Conservation (phyloP, 257 asterid genomes). For the Ajuga chamaepitys region DNA sequence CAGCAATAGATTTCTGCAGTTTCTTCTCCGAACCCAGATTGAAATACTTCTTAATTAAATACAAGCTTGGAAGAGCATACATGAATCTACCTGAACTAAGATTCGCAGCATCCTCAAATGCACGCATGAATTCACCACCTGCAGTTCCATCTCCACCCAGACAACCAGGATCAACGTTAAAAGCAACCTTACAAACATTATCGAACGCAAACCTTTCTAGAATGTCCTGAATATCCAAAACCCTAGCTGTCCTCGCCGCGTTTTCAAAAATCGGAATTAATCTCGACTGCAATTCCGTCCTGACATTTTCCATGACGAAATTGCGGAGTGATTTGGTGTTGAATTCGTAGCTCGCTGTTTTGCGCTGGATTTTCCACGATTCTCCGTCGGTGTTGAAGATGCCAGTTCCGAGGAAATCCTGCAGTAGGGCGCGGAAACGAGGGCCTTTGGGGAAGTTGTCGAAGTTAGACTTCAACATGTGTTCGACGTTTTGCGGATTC, state of each 20-base stretch:
- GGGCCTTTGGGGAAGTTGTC: constrained; percentile 76
- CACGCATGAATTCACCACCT: constrained; percentile 63
- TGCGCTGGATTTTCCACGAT: constrained; percentile 64
- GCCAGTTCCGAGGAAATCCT: constrained; percentile 72
- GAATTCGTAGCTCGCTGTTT: constrained; percentile 85
- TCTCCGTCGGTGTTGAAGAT: constrained; percentile 75
- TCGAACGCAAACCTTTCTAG: constrained; percentile 84
- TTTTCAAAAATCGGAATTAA: constrained; percentile 44
- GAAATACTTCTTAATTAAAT: constrained; percentile 38
- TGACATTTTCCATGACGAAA: constrained; percentile 59
- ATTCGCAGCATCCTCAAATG: constrained; percentile 73
- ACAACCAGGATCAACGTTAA: constrained; percentile 72
- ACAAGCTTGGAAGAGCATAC: constrained; percentile 42
- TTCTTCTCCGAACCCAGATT: constrained; percentile 60
- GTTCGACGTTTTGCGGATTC: constrained; percentile 55
- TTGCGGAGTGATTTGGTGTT: constrained; percentile 75
- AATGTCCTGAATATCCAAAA: constrained; percentile 61
- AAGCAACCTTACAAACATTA: constrained; percentile 66
- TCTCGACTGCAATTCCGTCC: constrained; percentile 38
- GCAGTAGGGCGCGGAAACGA: constrained; percentile 42
- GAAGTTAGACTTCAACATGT: constrained; percentile 67
- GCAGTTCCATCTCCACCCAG: constrained; percentile 55
- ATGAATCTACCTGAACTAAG: constrained; percentile 74
- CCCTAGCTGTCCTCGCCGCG: constrained; percentile 19
- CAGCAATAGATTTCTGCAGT: constrained; percentile 38